phyloP scores from a whole-genome alignment of 176 grass and related monocot genomes.

The Ensete ventricosum region DNA sequence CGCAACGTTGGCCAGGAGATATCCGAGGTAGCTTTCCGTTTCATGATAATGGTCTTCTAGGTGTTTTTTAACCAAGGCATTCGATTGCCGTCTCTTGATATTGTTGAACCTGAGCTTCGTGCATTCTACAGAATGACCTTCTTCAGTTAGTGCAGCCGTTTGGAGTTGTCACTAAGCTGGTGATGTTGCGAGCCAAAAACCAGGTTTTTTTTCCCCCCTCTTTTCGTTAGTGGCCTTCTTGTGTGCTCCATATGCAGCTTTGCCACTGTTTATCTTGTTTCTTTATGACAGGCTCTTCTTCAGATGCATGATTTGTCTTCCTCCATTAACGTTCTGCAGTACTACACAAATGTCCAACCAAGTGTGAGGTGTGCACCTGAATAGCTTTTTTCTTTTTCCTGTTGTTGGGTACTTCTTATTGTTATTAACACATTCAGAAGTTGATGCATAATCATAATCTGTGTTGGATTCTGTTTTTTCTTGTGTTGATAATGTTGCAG shows the following conservation, averaged over 20 bases:
- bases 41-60: neutral
- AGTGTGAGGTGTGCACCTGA: constrained; percentile 51
- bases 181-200: constrained; percentile 89
- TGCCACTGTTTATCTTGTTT: neutral
- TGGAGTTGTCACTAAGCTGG: constrained; percentile 56
- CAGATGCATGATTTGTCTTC: constrained; percentile 86
- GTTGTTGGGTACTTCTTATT: neutral
- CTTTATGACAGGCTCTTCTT: constrained; percentile 56
- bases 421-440: neutral
- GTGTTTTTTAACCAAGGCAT: no score
- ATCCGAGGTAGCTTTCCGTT: constrained; percentile 44
- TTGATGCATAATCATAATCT: neutral
- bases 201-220: constrained; percentile 35
- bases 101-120: neutral
- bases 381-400: neutral
- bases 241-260: neutral
- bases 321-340: constrained; percentile 64
- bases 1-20: constrained; percentile 95
- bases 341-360: constrained; percentile 81
- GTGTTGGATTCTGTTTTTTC: no score
- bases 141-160: constrained; percentile 91
- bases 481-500: no score
- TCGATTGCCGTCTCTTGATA: neutral
- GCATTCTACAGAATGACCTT: constrained; percentile 52
- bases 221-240: neutral